Conservation (phyloP, 345 rosid species). For the Gynandropsis gynandra region DNA sequence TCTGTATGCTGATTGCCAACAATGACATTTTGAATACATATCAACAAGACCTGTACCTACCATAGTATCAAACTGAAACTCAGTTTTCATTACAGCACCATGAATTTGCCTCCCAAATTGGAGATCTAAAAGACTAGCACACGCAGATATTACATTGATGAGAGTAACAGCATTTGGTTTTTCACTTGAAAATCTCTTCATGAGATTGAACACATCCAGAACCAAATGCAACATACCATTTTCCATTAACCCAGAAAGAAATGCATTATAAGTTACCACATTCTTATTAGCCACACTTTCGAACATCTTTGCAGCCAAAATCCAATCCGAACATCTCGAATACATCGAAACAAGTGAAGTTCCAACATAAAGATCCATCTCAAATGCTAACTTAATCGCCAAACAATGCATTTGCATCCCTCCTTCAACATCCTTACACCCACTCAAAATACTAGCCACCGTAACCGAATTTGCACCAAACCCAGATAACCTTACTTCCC, state of each 20-base stretch:
- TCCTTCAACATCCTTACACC: constrained; percentile 28
- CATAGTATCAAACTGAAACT: constrained; percentile 31
- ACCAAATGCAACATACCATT: constrained; percentile 36
- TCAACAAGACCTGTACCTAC: constrained; percentile 52
- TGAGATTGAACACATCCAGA: constrained; percentile 44
- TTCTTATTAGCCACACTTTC: constrained; percentile 35
- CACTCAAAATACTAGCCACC: constrained; percentile 40
- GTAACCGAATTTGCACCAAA: constrained; percentile 52
- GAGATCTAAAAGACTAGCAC: constrained; percentile 36
- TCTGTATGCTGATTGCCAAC: constrained; percentile 38
- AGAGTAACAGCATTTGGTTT: constrained; percentile 43
- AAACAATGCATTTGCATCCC: constrained; percentile 47
- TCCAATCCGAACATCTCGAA: constrained; percentile 32
- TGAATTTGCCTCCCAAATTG: constrained; percentile 51
- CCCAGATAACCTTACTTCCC: constrained; percentile 28
- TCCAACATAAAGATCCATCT: constrained; percentile 46
- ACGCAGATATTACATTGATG: constrained; percentile 44
- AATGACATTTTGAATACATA: constrained; percentile 54
- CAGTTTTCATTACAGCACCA: constrained; percentile 33
- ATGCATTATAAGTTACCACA: constrained; percentile 56
- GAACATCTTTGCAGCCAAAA: constrained; percentile 41
- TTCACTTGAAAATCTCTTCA: constrained; percentile 33
- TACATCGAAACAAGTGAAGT: constrained; percentile 51
- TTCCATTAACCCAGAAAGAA: constrained; percentile 42
- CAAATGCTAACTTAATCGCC: constrained; percentile 49